Conservation (phyloP, 805 yeast species). For the Ogataea nakhonphanomensis region DNA sequence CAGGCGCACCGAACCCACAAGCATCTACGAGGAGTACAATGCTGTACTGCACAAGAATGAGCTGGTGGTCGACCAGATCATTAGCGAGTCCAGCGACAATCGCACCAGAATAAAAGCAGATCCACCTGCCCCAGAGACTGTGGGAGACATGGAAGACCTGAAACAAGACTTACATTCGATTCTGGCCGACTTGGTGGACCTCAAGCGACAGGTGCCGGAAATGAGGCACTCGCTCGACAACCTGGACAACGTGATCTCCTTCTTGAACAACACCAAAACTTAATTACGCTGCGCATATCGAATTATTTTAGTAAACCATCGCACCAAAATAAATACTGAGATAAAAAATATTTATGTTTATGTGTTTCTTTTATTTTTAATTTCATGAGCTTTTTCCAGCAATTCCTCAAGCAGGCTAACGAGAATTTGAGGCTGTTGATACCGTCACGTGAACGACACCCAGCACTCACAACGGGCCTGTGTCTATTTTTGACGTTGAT, state of each 20-base stretch:
- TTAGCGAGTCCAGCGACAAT: constrained; percentile 20
- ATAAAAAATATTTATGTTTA: neutral
- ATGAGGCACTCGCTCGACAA: constrained; percentile 35
- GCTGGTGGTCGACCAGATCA: constrained; percentile 10
- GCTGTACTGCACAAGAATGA: constrained; percentile 23
- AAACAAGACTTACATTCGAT: constrained; percentile 14
- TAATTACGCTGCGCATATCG: neutral
- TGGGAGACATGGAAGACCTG: constrained; percentile 7
- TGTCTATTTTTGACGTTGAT: constrained; percentile 50
- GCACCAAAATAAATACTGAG: neutral
- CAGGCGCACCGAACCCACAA: constrained; percentile 50
- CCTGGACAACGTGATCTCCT: constrained; percentile 22
- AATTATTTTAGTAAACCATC: neutral
- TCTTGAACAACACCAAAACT: constrained; percentile 10
- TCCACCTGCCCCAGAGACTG: constrained; percentile 1
- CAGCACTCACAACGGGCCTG: constrained; percentile 61
- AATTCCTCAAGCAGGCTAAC: neutral
- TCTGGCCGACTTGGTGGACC: constrained; percentile 31
- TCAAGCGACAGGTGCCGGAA: constrained; percentile 37
- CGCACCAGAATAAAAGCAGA: constrained; percentile 5
- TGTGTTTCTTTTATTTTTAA: neutral
- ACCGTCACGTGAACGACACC: constrained; percentile 12
- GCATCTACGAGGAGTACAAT: constrained; percentile 37
- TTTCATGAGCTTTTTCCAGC: constrained; percentile 5
- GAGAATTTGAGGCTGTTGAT: neutral